These are phyloP conservation scores for Yamadazyma spencermartinsiae DNA, from an alignment of 1,139 yeast genomes.

Conservation along the genomic window DNA sequence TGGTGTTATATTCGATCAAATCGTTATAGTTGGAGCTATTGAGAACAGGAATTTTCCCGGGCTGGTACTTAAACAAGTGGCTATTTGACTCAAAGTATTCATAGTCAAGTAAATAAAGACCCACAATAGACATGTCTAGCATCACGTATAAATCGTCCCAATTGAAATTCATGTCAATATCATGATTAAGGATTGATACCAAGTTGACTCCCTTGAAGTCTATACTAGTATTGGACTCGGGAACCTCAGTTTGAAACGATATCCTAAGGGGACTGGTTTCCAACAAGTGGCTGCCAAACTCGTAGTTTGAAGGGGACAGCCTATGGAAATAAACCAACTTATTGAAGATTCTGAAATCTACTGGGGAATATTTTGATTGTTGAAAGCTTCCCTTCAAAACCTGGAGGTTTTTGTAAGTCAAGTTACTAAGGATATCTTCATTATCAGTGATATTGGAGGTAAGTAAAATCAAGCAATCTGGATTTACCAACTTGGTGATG, in stretches of 20 bases:
- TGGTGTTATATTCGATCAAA: conserved; percentile 15
- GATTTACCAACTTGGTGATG: conserved; percentile 48
- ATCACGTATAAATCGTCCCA: conserved; percentile 41
- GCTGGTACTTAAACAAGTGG: conserved; percentile 5
- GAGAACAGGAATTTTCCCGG: conserved; percentile 20
- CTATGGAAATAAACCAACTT: conserved; percentile 58
- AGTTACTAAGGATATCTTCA: conserved; percentile 22
- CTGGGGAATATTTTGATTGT: conserved; percentile 43
- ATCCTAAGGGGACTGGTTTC: conserved; percentile 48
- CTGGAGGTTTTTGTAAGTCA: conserved; percentile 21
- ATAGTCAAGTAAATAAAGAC: conserved; percentile 35
- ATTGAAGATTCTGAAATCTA: conserved; percentile 54
- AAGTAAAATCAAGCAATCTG: conserved; percentile 52
- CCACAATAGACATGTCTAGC: conserved; percentile 58
- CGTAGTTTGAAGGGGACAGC: conserved; percentile 25
- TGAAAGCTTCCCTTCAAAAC: conserved; percentile 31
- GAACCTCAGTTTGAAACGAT: conserved; percentile 32
- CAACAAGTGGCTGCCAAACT: conserved; percentile 51
- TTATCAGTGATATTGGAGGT: conserved; percentile 28
- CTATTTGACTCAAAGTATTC: conserved; percentile 16
- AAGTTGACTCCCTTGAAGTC: conserved; percentile 37
- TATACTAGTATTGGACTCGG: conserved; percentile 10
- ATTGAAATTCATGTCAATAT: conserved; percentile 24
- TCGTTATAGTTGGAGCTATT: conserved; percentile 18
- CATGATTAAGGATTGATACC: conserved; percentile 38